Evolutionary conservation across 2,329 filamentous ascomycete species (phyloP), one percentile per base, ranked within the genome.

Genomic region (Cladosporium colombiae): DNA sequence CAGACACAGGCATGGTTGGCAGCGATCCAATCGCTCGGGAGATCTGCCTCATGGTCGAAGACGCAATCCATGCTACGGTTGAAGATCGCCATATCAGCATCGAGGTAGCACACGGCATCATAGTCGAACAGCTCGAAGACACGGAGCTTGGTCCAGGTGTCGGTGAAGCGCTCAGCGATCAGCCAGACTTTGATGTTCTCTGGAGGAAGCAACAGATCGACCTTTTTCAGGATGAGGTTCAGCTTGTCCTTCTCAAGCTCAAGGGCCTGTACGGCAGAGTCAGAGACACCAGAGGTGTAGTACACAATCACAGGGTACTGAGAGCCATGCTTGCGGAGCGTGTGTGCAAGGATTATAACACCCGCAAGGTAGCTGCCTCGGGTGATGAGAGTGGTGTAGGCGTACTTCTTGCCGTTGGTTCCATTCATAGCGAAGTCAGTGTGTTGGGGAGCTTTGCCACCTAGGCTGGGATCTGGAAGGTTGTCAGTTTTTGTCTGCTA

Each of bases 81-180:
- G 69, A 78, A 77, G 37, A 84, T 73, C 65, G 82, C 78, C 78
- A 85, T 84, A 68, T 85, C 83, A 10, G 83, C 82, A 68, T 85
- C 84, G 5, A 86, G 76, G 68, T 84, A 84, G 69, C 82, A 83
- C 18, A 84, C 69, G 7, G 75, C 76, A 49, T 81, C 76, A 52
- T 78, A 79, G 58, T 72, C 68, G 62, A 66, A 68, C 4, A 82
- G 66, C 64, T 83, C 79, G 70, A 85, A 85, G 25, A 84, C 83
- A n/a, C 82, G 80, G 3, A 86, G 76, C 69, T 85, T 85, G 2
- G 83, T 85, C 81, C 83, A 85, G 3, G 83, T 85, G 68, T 85
- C 83, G 65, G 77, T 78, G 73, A 85, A 85, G 25, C 83, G 79
- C 65, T 83, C 79, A 1, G 83, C 82, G 35, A 85, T 82, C 18